These are phyloP conservation scores for Mycena sanguinolenta DNA, from an alignment of 768 basidiomycete genomes.

Conservation along the genomic window DNA sequence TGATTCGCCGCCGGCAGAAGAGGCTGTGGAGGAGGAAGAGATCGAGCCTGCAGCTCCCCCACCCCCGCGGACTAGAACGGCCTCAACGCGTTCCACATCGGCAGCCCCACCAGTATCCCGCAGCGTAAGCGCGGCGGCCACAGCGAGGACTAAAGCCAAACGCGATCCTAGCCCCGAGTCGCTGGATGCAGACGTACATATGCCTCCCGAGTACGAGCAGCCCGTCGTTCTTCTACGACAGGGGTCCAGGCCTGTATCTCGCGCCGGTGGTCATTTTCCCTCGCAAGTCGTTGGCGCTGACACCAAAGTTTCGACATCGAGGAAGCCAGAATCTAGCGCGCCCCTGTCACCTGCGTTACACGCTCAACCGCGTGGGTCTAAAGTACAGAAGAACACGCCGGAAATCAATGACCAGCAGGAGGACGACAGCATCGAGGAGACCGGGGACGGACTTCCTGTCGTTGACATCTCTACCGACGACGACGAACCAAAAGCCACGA, in stretches of 20 bases:
- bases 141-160: slow-evolving; percentile 24
- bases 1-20: slow-evolving; percentile 13
- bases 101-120: slow-evolving; percentile 22
- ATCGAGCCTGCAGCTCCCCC: slow-evolving; percentile 16
- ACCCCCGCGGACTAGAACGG: slow-evolving; percentile 21
- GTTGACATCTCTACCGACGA: slow-evolving; percentile 60
- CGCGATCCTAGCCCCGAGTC: slow-evolving; percentile 22
- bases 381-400: not conserved
- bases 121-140: slow-evolving; percentile 28
- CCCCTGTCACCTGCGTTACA: slow-evolving; percentile 5
- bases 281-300: slow-evolving; percentile 1
- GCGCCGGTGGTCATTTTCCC: slow-evolving; percentile 11
- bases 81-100: slow-evolving; percentile 24
- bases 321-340: slow-evolving; percentile 16
- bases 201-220: slow-evolving; percentile 12
- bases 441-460: slow-evolving; percentile 47
- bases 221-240: slow-evolving; percentile 6
- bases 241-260: slow-evolving; percentile 22
- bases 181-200: slow-evolving; percentile 1
- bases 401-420: slow-evolving; percentile 15
- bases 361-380: slow-evolving; percentile 5
- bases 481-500: slow-evolving; percentile 44
- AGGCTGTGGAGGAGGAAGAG: slow-evolving; percentile 26
- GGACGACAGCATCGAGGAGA: slow-evolving; percentile 7
- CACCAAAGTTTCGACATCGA: slow-evolving; percentile 2